Percentiles rank a stretch among this genome's conserved stretches.
Conservation (phyloP, 2,329 filamentous ascomycete genomes). For the Gyromitra esculenta region DNA sequence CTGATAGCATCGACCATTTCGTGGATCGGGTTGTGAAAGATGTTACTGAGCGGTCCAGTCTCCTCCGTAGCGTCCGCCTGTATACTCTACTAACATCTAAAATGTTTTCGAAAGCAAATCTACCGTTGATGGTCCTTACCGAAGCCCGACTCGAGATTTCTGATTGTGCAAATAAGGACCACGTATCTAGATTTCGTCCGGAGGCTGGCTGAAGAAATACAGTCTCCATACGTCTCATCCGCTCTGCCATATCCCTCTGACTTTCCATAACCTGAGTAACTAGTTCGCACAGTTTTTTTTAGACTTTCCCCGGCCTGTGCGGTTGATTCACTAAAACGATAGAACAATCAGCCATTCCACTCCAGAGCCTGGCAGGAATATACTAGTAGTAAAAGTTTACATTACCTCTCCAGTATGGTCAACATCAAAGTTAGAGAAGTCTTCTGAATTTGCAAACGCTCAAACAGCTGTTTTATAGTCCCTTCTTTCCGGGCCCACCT, state of each 20-base stretch:
- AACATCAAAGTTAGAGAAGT: slow-evolving; percentile 29
- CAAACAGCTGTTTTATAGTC: slow-evolving; percentile 12
- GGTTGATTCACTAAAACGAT: neutral
- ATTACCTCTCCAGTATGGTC: slow-evolving; percentile 26
- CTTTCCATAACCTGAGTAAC: neutral
- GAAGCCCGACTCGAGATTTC: neutral
- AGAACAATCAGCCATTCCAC: neutral
- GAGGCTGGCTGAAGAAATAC: neutral
- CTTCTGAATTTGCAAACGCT: slow-evolving; percentile 25
- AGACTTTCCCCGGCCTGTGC: neutral
- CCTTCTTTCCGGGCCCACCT: slow-evolving; percentile 22
- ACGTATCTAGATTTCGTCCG: neutral
- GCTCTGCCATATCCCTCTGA: neutral
- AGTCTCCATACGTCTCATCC: slow-evolving; percentile 9
- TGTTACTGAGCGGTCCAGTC: neutral
- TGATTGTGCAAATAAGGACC: neutral
- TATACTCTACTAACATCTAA: slow-evolving; percentile 6
- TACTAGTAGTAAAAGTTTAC: neutral
- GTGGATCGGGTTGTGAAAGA: slow-evolving; percentile 5
- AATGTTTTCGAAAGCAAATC: slow-evolving; percentile 7
- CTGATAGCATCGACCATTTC: neutral
- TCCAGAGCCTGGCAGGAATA: neutral
- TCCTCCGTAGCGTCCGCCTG: neutral
- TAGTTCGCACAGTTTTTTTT: slow-evolving; percentile 3
- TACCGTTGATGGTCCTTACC: neutral